A percentile compares a stretch with the other conserved stretches of the same genome.
Evolutionary conservation across 192 early-diverging fungal species (phyloP).

Genomic region (Coemansia sp.): DNA sequence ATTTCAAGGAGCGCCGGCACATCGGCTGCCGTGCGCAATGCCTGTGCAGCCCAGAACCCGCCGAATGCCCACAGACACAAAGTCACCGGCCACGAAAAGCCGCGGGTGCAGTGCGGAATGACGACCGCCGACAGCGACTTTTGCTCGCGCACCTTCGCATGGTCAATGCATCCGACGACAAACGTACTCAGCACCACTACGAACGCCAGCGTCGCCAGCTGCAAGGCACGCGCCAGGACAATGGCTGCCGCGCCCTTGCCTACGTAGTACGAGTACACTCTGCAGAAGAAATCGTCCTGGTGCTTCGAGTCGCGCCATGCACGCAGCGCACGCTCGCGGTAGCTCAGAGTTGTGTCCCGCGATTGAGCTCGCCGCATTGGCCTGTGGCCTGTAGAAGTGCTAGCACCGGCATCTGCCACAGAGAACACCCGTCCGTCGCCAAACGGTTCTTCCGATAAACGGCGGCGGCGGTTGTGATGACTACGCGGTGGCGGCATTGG

Average conservation of each 20-base stretch:
- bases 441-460: constrained; percentile 1
- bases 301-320: constrained; percentile 85
- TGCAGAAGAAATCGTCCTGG: constrained; percentile 78
- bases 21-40: constrained; percentile 66
- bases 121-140: constrained; percentile 77
- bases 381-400: too few species aligned
- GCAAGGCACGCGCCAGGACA: constrained; percentile 71
- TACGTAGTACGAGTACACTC: constrained; percentile 83
- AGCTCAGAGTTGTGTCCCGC: constrained; percentile 17
- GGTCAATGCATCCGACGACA: constrained; percentile 88
- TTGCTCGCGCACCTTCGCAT: constrained; percentile 70
- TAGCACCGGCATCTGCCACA: constrained; percentile 5
- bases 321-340: constrained; percentile 68
- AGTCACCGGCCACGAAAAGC: constrained; percentile 60
- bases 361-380: constrained; percentile 3
- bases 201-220: constrained; percentile 86
- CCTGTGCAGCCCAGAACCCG: constrained; percentile 77
- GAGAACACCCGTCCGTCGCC: constrained; percentile 42
- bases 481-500: constrained; percentile 47
- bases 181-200: constrained; percentile 88
- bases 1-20: constrained; percentile 77
- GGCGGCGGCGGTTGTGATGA: constrained; percentile 3
- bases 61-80: constrained; percentile 67
- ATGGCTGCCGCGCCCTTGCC: constrained; percentile 90
- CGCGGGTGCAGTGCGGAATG: constrained; percentile 72